Evolutionary conservation across 768 basidiomycete genomes (phyloP).

Genomic region (Leccinum fibrillosum): DNA sequence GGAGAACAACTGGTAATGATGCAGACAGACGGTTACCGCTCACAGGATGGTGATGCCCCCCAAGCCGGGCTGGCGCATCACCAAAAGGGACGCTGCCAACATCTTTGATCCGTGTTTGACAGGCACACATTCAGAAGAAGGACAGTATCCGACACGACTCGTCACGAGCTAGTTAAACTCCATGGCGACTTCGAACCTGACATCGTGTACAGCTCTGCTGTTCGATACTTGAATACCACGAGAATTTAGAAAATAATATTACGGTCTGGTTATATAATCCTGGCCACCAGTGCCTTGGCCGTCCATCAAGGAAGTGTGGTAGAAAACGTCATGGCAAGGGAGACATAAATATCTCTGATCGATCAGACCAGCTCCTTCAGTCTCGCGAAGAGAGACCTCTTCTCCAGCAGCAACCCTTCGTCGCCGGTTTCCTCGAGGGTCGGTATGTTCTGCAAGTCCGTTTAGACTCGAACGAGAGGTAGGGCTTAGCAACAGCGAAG

Average conservation of each 20-base stretch:
- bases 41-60: background rate
- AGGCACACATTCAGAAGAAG: background rate
- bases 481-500: background rate
- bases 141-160: background rate
- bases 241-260: background rate
- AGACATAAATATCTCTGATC: background rate
- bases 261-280: background rate
- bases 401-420: constrained; percentile 15
- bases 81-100: background rate
- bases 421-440: constrained; percentile 66
- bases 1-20: background rate
- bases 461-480: background rate
- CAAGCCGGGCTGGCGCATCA: background rate
- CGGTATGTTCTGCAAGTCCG: constrained; percentile 53
- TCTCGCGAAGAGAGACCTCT: background rate
- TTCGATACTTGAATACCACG: background rate
- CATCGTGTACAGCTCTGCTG: background rate
- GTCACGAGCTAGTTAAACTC: background rate
- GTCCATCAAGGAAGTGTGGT: background rate
- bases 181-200: background rate
- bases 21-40: background rate
- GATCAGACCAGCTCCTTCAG: constrained; percentile 10
- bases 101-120: background rate
- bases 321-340: background rate
- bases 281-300: background rate